A percentile compares a stretch with the other conserved stretches of the same genome.
Conservation (phyloP, 768 basidiomycete species). For the Lentinula boryana region DNA sequence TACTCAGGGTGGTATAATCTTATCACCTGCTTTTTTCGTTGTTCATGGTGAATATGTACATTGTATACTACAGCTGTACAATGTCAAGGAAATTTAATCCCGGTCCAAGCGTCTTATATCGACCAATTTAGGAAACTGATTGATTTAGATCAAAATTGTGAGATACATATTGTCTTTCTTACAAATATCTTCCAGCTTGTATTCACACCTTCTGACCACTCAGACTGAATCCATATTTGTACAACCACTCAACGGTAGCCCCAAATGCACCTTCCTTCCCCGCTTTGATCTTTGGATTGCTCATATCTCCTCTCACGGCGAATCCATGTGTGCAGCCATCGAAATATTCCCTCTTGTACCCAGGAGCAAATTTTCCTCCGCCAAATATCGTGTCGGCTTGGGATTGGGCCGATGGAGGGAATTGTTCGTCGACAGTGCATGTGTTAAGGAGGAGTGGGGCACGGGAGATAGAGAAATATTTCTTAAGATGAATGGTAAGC, state of each 20-base stretch:
- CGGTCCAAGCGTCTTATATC: not conserved
- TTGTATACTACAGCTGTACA: too few relatives aligned
- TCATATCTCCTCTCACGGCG: slow-evolving; percentile 35
- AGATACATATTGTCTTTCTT: too few relatives aligned
- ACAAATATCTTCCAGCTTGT: too few relatives aligned
- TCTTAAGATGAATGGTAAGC: slow-evolving; percentile 23
- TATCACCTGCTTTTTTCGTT: too few relatives aligned
- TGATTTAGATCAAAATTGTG: not conserved
- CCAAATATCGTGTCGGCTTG: slow-evolving; percentile 31
- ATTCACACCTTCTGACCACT: not conserved
- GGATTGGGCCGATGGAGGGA: slow-evolving; percentile 25
- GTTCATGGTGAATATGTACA: too few relatives aligned
- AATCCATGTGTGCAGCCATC: slow-evolving; percentile 32
- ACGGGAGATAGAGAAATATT: slow-evolving; percentile 36
- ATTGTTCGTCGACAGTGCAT: slow-evolving; percentile 38
- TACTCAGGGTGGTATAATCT: not conserved
- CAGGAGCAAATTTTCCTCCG: slow-evolving; percentile 27
- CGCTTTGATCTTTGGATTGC: slow-evolving; percentile 37
- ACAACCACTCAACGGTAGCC: slow-evolving; percentile 39
- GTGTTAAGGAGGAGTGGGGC: slow-evolving; percentile 65
- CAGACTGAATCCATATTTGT: not conserved
- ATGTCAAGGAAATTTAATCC: too few relatives aligned
- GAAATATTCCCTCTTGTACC: slow-evolving; percentile 27
- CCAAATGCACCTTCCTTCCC: slow-evolving; percentile 52
- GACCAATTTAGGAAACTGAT: not conserved